phyloP scores from a whole-genome alignment of 2,329 filamentous ascomycete genomes.

The Sarocladium kiliense region DNA sequence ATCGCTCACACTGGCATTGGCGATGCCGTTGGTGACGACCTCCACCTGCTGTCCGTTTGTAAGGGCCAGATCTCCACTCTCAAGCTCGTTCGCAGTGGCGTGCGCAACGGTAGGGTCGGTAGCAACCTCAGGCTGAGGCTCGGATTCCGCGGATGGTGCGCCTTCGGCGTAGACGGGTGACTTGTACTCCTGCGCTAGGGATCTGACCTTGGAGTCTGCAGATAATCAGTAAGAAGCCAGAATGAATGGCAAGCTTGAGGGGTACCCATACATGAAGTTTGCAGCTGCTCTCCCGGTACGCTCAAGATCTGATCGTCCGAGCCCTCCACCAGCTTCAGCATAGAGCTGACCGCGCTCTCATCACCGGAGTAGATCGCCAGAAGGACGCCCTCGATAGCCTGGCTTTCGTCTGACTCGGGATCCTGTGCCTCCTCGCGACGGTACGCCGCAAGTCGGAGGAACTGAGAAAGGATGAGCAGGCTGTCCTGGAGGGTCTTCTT shows the following conservation, averaged over 20 bases:
- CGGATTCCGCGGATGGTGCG: slow-evolving; percentile 21
- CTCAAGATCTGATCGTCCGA: slow-evolving; percentile 61
- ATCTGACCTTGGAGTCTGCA: slow-evolving; percentile 33
- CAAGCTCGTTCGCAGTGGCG: slow-evolving; percentile 64
- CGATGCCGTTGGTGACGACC: slow-evolving; percentile 32
- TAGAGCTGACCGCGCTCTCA: slow-evolving; percentile 65
- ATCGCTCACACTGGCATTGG: slow-evolving; percentile 47
- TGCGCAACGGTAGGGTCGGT: slow-evolving; percentile 65
- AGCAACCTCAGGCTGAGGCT: slow-evolving; percentile 26
- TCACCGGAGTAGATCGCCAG: slow-evolving; percentile 76
- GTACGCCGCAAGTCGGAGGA: slow-evolving; percentile 73
- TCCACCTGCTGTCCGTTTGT: slow-evolving; percentile 34
- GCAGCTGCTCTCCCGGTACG: slow-evolving; percentile 58
- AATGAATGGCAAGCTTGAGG: neutral
- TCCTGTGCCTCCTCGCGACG: slow-evolving; percentile 66
- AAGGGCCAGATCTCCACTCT: slow-evolving; percentile 36
- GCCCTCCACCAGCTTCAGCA: slow-evolving; percentile 72
- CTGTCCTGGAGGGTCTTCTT: slow-evolving; percentile 56
- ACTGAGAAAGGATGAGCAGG: slow-evolving; percentile 69
- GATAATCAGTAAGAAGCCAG: slow-evolving; percentile 15
- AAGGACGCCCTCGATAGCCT: slow-evolving; percentile 75
- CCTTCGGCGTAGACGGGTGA: slow-evolving; percentile 30
- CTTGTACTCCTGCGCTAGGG: slow-evolving; percentile 48
- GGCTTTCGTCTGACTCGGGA: slow-evolving; percentile 63
- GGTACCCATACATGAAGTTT: slow-evolving; percentile 64